Evolutionary conservation across 306 rosid genomes (phyloP).

Genomic region (Malus sieversii): DNA sequence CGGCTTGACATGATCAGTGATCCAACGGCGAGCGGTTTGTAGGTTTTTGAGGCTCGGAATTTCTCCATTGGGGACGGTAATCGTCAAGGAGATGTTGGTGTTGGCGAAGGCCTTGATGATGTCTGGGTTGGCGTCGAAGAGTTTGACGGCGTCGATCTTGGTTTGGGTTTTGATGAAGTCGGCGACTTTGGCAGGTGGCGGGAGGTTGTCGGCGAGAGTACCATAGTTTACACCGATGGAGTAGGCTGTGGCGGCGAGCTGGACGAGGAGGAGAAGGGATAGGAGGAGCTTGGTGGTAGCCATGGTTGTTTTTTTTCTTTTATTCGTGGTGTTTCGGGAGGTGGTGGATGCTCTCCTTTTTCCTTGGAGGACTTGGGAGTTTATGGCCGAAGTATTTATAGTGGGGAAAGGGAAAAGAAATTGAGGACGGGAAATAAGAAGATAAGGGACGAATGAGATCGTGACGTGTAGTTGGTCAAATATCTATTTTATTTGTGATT

Average conservation of each 20-base stretch:
- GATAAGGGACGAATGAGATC: background rate
- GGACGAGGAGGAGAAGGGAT: slow-evolving; percentile 33
- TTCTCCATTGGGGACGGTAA: slow-evolving; percentile 73
- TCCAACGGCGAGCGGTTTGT: slow-evolving; percentile 48
- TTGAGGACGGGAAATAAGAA: background rate
- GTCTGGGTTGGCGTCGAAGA: slow-evolving; percentile 70
- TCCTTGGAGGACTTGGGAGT: background rate
- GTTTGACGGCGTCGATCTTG: slow-evolving; percentile 56
- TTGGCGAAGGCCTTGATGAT: slow-evolving; percentile 73
- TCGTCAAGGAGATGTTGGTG: slow-evolving; percentile 55
- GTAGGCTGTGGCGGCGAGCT: slow-evolving; percentile 24
- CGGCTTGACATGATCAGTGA: slow-evolving; percentile 38
- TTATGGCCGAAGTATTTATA: background rate
- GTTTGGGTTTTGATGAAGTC: slow-evolving; percentile 58
- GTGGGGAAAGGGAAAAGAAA: background rate
- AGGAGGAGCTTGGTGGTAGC: background rate
- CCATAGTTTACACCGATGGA: slow-evolving; percentile 89
- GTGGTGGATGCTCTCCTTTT: background rate
- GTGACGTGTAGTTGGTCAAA: background rate
- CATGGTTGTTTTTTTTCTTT: background rate
- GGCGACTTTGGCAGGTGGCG: slow-evolving; percentile 48
- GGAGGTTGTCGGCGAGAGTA: slow-evolving; percentile 70
- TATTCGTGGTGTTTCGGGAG: background rate
- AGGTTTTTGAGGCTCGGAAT: slow-evolving; percentile 24
- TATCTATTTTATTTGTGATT: background rate